These are phyloP conservation scores for Metschnikowia matae DNA, from an alignment of 805 yeast genomes.

Conservation along the genomic window DNA sequence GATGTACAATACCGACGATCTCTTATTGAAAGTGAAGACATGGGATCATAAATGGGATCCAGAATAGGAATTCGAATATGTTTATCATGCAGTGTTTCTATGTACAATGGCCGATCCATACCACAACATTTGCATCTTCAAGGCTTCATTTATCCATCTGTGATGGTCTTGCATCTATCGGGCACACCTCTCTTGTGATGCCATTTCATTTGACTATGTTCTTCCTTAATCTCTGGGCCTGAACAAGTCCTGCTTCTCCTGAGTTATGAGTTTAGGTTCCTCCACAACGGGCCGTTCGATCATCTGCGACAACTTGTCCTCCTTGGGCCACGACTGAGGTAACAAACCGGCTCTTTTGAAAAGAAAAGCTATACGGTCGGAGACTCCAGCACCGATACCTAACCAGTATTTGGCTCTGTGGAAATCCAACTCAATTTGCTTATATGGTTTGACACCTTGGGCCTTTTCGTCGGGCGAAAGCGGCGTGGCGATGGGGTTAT, in stretches of 20 bases:
- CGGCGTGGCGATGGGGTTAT: conserved; percentile 77
- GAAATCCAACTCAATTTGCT: conserved; percentile 82
- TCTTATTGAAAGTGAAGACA: not conserved
- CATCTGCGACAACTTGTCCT: conserved; percentile 32
- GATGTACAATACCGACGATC: not conserved
- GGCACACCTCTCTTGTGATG: no score
- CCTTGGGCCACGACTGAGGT: conserved; percentile 55
- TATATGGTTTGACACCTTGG: conserved; percentile 56
- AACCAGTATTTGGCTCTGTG: conserved; percentile 92
- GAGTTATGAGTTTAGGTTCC: conserved; percentile 24
- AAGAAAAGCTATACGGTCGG: conserved; percentile 71
- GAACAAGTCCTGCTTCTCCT: conserved; percentile 30
- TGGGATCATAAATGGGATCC: no score
- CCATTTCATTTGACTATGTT: no score
- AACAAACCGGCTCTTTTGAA: conserved; percentile 75
- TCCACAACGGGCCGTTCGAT: conserved; percentile 28
- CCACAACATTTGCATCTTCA: not conserved
- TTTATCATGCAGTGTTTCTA: not conserved
- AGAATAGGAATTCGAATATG: not conserved
- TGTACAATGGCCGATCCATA: not conserved
- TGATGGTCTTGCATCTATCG: no score
- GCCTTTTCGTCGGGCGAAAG: conserved; percentile 57
- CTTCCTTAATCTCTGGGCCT: conserved; percentile 27
- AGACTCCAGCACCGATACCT: conserved; percentile 95
- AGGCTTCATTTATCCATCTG: no score